Percentiles rank a stretch among this genome's conserved stretches.
Conservation (phyloP, 208 protist species). For the Acanthamoeba quina region DNA sequence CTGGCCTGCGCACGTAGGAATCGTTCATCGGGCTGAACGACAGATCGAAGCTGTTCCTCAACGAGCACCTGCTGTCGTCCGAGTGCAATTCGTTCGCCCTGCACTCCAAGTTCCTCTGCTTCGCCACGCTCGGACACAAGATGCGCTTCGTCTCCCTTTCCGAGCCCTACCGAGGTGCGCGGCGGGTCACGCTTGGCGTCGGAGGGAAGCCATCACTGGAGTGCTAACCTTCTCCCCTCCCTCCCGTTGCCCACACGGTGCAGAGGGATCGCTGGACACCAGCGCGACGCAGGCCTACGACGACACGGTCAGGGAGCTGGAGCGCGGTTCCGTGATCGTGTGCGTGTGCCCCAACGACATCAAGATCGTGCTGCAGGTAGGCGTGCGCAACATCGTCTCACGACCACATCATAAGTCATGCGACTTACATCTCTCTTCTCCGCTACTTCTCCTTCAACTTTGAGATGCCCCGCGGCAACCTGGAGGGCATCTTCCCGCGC, state of each 20-base stretch:
- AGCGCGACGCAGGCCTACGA: not conserved
- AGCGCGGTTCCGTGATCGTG: slow-evolving; percentile 84
- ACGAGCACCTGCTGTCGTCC: slow-evolving; percentile 64
- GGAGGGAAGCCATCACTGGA: too few species aligned
- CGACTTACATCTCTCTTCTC: too few species aligned
- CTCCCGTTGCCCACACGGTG: not conserved
- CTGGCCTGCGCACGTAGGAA: not conserved
- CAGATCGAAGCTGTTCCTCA: slow-evolving; percentile 76
- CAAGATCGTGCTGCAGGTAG: slow-evolving; percentile 77
- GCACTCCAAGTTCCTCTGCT: slow-evolving; percentile 82
- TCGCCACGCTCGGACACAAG: slow-evolving; percentile 80
- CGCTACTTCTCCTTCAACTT: not conserved
- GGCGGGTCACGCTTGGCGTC: not conserved
- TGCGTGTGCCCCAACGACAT: slow-evolving; percentile 73
- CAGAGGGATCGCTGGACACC: slow-evolving; percentile 6
- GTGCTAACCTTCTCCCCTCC: too few species aligned
- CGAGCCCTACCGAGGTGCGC: not conserved
- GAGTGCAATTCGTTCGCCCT: slow-evolving; percentile 84
- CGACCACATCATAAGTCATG: too few species aligned
- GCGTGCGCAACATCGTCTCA: not conserved
- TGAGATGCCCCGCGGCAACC: slow-evolving; percentile 88
- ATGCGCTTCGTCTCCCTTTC: slow-evolving; percentile 79
- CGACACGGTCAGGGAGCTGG: slow-evolving; percentile 77
- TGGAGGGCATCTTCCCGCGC: slow-evolving; percentile 85
- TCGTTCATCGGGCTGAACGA: slow-evolving; percentile 79